Conservation (phyloP, 1,284 basidiomycete species). For the Ustilago loliicola region DNA sequence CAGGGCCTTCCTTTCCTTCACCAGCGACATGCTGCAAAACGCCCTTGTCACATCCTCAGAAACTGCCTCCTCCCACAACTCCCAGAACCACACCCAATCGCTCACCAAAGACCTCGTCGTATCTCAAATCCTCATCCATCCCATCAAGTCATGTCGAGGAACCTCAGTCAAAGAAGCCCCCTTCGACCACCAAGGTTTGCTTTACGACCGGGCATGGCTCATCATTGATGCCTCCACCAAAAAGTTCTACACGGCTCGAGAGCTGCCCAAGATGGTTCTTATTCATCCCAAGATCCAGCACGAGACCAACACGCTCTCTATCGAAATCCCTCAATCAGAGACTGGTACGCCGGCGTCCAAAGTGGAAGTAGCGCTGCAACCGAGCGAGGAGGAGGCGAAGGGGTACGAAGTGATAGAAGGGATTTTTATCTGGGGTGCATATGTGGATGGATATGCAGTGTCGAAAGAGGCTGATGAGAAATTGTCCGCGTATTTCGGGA, state of each 20-base stretch:
- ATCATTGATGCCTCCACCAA: conserved; percentile 58
- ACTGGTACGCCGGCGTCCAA: conserved; percentile 32
- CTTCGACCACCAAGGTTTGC: conserved; percentile 55
- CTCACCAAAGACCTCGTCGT: conserved; percentile 49
- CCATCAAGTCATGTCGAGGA: conserved; percentile 66
- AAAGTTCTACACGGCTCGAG: conserved; percentile 63
- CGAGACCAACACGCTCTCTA: conserved; percentile 40
- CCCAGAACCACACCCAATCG: conserved; percentile 38
- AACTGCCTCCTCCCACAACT: conserved; percentile 16
- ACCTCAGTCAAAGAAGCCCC: conserved; percentile 51
- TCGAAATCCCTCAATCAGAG: conserved; percentile 57
- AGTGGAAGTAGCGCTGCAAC: conserved; percentile 51
- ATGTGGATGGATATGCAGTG: conserved; percentile 62
- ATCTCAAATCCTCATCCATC: conserved; percentile 56
- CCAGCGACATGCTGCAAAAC: conserved; percentile 47
- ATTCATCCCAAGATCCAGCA: conserved; percentile 56
- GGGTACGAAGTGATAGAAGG: conserved; percentile 55
- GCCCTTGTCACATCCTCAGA: conserved; percentile 40
- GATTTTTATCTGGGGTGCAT: conserved; percentile 58
- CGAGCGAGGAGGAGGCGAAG: conserved; percentile 31
- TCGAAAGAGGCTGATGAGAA: conserved; percentile 57
- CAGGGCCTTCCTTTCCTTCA: conserved; percentile 32
- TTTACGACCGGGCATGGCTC: conserved; percentile 65
- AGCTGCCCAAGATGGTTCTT: conserved; percentile 63
- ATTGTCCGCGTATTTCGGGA: conserved; percentile 60